Conservation (phyloP, 768 basidiomycete species). For the Amanita inopinata region DNA sequence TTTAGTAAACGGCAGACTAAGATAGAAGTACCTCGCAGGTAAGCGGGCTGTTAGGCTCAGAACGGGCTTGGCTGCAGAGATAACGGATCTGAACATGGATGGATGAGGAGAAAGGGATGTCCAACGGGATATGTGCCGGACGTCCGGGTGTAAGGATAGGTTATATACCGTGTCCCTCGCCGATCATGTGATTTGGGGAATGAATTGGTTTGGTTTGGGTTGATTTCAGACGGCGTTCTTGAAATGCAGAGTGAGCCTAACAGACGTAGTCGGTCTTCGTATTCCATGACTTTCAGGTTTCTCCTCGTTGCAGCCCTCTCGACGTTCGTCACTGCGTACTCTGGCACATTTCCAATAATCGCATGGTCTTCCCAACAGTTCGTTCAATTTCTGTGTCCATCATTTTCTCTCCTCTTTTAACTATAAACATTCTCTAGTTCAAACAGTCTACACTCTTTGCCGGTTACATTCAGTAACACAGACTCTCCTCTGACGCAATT, state of each 20-base stretch:
- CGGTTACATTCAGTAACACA: slow-evolving; percentile 24
- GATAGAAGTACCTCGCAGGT: not conserved
- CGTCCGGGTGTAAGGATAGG: not conserved
- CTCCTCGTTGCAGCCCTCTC: slow-evolving; percentile 36
- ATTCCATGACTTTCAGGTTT: slow-evolving; percentile 36
- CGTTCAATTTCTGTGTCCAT: slow-evolving; percentile 1
- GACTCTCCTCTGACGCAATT: slow-evolving; percentile 34
- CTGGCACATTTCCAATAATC: slow-evolving; percentile 53
- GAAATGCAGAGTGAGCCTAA: too few species aligned
- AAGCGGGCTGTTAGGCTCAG: not conserved
- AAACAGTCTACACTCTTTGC: slow-evolving; percentile 32
- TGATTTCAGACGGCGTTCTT: too few species aligned
- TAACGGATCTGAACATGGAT: slow-evolving; percentile 8
- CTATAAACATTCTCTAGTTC: slow-evolving; percentile 40
- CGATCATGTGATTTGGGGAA: slow-evolving; percentile 17
- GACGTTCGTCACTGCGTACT: slow-evolving; percentile 44
- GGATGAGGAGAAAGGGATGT: not conserved
- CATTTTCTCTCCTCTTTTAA: too few species aligned
- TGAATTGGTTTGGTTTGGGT: slow-evolving; percentile 8
- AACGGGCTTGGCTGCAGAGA: slow-evolving; percentile 1
- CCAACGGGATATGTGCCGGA: not conserved
- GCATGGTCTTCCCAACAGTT: slow-evolving; percentile 67
- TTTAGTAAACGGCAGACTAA: not conserved
- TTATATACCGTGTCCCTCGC: not conserved
- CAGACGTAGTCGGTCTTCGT: too few species aligned